Base-by-base conservation (phyloP, 1,284 basidiomycete genomes). In the Trichosporon sp. region DNA sequence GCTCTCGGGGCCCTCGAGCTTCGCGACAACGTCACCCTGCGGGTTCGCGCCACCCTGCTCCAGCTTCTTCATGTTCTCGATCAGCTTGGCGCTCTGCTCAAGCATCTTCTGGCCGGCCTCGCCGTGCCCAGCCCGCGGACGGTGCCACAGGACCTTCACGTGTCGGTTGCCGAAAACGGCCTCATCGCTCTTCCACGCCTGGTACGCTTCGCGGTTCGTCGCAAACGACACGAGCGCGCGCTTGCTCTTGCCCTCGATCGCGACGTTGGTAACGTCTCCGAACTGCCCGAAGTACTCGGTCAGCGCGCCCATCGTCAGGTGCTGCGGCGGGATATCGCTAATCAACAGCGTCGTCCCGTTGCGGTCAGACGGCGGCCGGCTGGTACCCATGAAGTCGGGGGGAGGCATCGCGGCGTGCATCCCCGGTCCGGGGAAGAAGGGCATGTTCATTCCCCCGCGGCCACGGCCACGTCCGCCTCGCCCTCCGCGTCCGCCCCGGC, bases 81-180 rank as follows among this genome's bases (percentile, higher is more conserved):
- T 86, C 13, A 91, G 74, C 9, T 88, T 85, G 11, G 90, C 91
- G 42, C 90, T 92, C 3, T 91, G 91, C 35, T 91, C 92, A 63
- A 95, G 84, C 83, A 90, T 87, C 73, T 89, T 87, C 66, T 88
- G 84, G 1, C 92, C 93, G 18, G 85, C 86, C 72, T 88, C 88
- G 15, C 92, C 93, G 75, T 93, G 91, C 0, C 93, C 93, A 67
- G 91, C 91, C 87, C 93, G 88, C 2, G 93, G 93, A 74, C 90
- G 86, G 84, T 95, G 93, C 93, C 93, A 95, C 75, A 94, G 91
- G 51, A 95, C 87, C 81, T 96, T 97, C 75, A 98, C 94, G 79
- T 98, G 98, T 51, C 95, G 89, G 76, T 95, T 95, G 18, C 89
- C 90, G 78, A 98, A 97, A 29, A 98, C 91, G 18, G 94, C 93